Evolutionary conservation across 2,329 filamentous ascomycete genomes (phyloP).

Genomic region (Gnomoniopsis smithogilvyi): DNA sequence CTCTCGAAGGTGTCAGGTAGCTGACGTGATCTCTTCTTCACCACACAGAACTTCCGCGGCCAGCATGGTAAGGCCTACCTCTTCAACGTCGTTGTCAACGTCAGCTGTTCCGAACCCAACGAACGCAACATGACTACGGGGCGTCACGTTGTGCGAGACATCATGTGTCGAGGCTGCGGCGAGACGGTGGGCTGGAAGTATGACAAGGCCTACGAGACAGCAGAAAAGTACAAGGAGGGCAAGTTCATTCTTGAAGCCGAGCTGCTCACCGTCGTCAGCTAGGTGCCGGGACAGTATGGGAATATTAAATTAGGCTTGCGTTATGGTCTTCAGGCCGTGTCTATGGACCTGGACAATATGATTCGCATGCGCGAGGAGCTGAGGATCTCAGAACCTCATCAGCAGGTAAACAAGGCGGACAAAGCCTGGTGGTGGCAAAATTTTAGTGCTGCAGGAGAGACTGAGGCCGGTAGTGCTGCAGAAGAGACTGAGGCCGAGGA

Average conservation of each 20-base stretch:
- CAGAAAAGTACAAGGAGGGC: conserved; percentile 98
- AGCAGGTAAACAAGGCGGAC: background rate
- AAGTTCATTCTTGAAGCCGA: conserved; percentile 97
- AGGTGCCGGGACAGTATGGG: background rate
- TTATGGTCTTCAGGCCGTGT: background rate
- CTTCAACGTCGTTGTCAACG: conserved; percentile 92
- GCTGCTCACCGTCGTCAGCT: conserved; percentile 75
- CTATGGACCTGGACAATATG: background rate
- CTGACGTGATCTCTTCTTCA: background rate
- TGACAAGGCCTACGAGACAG: conserved; percentile 88
- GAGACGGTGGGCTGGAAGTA: conserved; percentile 98
- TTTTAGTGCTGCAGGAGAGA: background rate
- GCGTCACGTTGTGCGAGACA: conserved; percentile 89
- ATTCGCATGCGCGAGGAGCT: background rate
- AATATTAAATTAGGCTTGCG: background rate
- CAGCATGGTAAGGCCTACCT: conserved; percentile 98
- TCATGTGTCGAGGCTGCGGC: conserved; percentile 85
- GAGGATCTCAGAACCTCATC: background rate
- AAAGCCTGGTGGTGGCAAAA: background rate
- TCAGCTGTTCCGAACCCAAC: conserved; percentile 75
- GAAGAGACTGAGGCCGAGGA: no score
- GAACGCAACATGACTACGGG: conserved; percentile 99
- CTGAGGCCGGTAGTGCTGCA: no score
- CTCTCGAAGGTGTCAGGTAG: background rate
- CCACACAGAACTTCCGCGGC: conserved; percentile 86